Evolutionary conservation across 148 eudicot species (phyloP), one percentile per base, ranked within the genome.

Genomic region (Salicornia ramosissima): DNA sequence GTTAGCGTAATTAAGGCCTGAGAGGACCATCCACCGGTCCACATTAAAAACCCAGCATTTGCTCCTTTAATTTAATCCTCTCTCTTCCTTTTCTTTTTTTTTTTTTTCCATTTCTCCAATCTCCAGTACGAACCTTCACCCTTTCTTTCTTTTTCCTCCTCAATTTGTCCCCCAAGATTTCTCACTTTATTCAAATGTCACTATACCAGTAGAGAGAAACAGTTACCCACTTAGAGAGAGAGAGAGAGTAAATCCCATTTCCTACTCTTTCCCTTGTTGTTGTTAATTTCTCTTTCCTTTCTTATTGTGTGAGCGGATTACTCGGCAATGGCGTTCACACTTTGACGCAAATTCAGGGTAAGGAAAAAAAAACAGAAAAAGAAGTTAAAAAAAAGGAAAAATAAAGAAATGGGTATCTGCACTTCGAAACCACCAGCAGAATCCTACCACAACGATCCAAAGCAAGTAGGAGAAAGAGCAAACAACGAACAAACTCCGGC

Each of bases 361-460:
- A 57, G 2, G 6, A 57, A 3, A 14, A 15, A 4, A 34, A 68
- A 13, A 7, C 19, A 19, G 10, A 40, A 12, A 0, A 11, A 18
- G 8, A 4, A 1, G n/a, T 6, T 1, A 18, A 34, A 8, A 6
- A 42, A 21, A 25, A 16, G 1, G 12, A 6, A 58, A 30, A 15
- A 6, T 25, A 60, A 40, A 2, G 66, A 70, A 64, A 90, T 90
- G 96, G 96, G 96, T 18, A 75, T 43, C 22, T 90, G 92, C 64
- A 85, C 83, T 31, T 90, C 96, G 0, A 86, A 78, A 67, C 83
- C 90, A 58, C 65, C 81, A 21, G 72, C 75, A 6, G 76, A 70
- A 36, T 73, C 68, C 33, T 63, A 66, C 59, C 25, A 29, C 58
- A 49, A 78, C 42, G 77, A 56, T 45, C 66, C 61, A 5, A 52